A percentile compares a stretch with the other conserved stretches of the same genome.
Conservation (phyloP, 2,329 filamentous ascomycete species). For the Microdochium nivale region DNA sequence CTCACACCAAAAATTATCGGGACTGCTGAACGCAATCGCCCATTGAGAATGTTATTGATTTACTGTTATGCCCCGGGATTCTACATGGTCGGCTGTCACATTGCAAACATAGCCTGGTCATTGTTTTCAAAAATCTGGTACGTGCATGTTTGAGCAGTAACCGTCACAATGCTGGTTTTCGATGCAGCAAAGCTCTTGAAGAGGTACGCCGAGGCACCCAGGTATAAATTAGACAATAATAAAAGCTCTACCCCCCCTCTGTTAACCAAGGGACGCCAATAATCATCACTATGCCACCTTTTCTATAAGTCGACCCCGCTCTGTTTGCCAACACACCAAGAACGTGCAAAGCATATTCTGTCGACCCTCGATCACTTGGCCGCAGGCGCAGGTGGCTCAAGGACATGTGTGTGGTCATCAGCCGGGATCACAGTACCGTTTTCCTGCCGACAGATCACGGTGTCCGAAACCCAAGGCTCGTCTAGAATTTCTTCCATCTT, state of each 20-base stretch:
- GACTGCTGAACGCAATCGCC: too few relatives aligned
- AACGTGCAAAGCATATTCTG: not conserved
- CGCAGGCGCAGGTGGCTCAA: conserved; percentile 60
- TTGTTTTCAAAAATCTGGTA: too few relatives aligned
- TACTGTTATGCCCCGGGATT: too few relatives aligned
- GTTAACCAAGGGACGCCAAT: not conserved
- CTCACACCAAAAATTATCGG: too few relatives aligned
- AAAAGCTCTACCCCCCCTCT: not conserved
- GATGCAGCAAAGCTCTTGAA: too few relatives aligned
- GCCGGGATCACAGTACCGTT: conserved; percentile 65
- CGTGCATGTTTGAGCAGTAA: too few relatives aligned
- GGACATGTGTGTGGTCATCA: conserved; percentile 71
- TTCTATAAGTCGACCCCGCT: not conserved
- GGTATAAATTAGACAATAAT: not conserved
- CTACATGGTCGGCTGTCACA: too few relatives aligned
- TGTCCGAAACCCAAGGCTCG: conserved; percentile 84
- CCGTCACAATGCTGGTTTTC: too few relatives aligned
- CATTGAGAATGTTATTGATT: too few relatives aligned
- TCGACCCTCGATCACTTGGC: conserved; percentile 15
- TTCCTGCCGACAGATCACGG: conserved; percentile 74
- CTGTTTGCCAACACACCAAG: not conserved
- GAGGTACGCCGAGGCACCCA: not conserved
- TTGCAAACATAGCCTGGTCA: too few relatives aligned
- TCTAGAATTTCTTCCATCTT: conserved; percentile 78
- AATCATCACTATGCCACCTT: not conserved